Base-by-base conservation (phyloP, 164 flowering plant genomes). In the Annona cherimola region DNA sequence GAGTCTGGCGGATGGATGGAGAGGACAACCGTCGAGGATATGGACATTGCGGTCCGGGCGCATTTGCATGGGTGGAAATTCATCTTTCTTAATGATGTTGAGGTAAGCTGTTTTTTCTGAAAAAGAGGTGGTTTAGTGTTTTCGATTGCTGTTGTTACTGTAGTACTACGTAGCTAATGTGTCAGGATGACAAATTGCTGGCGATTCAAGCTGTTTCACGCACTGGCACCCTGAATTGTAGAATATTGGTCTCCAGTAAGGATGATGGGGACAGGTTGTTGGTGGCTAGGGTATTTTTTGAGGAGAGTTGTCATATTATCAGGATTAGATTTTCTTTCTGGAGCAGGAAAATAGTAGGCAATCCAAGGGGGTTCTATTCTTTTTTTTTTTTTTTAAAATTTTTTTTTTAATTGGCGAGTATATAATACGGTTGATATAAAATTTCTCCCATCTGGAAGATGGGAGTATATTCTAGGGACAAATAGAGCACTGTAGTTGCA, bases 1-100 rank as follows among this genome's bases (percentile, higher is more conserved):
- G 97, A 91, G 1, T 73, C 98, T 2, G 99, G 99, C 75, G 99
- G 99, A 4, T 95, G 99, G 99, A 75, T 95, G 82, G 99, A 95
- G 84, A 85, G 99, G 77, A 95, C 99, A 66, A 95, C 99, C 0
- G 99, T 95, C 0, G 99, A 91, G 83, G 99, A 95, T 81, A 95
- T 93, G 99, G 98, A 95, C 76, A 91, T 95, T 66, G 98, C 98
- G 5, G 98, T 95, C 46, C 87, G 98, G 1, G 98, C 99, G 76
- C 98, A 93, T 84, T 94, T 95, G 26, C 85, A 86, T 62, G 99
- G 98, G 11, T 93, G 98, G 98, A 95, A 93, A 71, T 91, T 93
- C 70, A 73, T 93, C 57, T 95, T 85, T 81, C 93, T 95, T 59
- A 95, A 95, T 76, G 99, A 95, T 64, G 99, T 95, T 5, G 94